Percentiles rank a stretch among this genome's conserved stretches.
Evolutionary conservation across 164 flowering plant genomes (phyloP).

Genomic region (Kalanchoe fedtschenkoi): DNA sequence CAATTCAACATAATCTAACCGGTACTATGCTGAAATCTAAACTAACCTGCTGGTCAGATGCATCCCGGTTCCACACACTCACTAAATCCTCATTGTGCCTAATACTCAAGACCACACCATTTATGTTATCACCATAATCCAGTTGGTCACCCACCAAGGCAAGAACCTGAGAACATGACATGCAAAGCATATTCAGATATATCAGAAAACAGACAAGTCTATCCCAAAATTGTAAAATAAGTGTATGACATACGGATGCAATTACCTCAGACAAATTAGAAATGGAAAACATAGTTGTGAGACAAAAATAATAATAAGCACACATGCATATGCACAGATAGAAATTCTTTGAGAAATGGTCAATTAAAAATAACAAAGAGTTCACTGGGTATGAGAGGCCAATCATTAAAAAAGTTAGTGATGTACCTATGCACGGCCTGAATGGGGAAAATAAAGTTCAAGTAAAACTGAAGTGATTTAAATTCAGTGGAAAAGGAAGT

Average conservation of each 20-base stretch:
- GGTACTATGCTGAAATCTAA: neutral
- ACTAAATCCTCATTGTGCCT: conserved; percentile 89
- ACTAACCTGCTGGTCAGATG: conserved; percentile 87
- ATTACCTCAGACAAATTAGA: neutral
- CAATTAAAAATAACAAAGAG: no score
- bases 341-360: no score
- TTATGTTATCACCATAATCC: conserved; percentile 76
- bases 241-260: neutral
- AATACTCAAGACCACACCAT: conserved; percentile 90
- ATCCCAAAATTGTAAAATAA: neutral
- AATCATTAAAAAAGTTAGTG: no score
- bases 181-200: neutral
- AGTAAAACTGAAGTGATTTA: neutral
- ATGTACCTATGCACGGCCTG: no score
- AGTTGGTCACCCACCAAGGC: conserved; percentile 93
- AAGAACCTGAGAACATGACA: conserved; percentile 45
- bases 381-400: no score
- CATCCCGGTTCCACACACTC: conserved; percentile 94
- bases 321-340: no score
- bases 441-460: neutral
- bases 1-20: neutral
- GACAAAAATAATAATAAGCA: no score
- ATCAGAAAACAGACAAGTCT: conserved; percentile 8
- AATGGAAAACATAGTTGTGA: no score
- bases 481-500: neutral